Base-by-base conservation (phyloP, 2,329 filamentous ascomycete genomes). In the Calonectria crousiana region DNA sequence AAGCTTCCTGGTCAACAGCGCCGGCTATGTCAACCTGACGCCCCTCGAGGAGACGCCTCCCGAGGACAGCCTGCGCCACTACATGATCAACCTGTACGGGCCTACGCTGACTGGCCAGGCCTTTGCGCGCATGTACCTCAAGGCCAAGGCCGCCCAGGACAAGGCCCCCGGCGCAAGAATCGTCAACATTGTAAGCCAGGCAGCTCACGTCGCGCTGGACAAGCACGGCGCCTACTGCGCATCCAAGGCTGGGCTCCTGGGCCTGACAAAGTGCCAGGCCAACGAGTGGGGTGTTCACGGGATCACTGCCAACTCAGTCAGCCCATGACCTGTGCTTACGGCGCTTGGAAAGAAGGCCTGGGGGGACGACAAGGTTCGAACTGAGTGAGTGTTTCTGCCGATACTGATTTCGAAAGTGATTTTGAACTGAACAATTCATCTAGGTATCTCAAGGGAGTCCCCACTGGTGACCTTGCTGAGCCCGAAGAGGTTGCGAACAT, bases 341-440 rank as follows among this genome's bases (percentile, higher is more conserved):
- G 58, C 60, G 23, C 68, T 71, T 23, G 68, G 58, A 16, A 71
- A 53, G 58, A 65, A 65, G n/a, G 68, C 68, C 18, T 71, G 68
- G 68, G 58, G 47, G 1, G 68, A 66, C 14, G 68, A 71, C 8
- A 44, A 71, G n/a, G 68, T 71, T 56, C 68, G 68, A 47, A 62
- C 52, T 34, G 56, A 71, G 68, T 71, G n/a, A 64, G 68, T 71
- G 5, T 10, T 14, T 6, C 3, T 56, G 18, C 47, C 18, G 4
- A 47, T 4, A 2, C 5, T 26, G 20, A 20, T 38, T 9, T 3
- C 5, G n/a, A 8, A 3, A 5, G 18, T 11, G 2, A n/a, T 4
- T 4, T 9, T 34, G 4, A 34, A 30, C 68, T 71, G 44, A 71
- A 6, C 18, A 16, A 1, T 1, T 23, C 20, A 20, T 16, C 26